Percentiles rank a stretch among this genome's conserved stretches.
phyloP scores from a whole-genome alignment of 2,329 filamentous ascomycete species.

The Ambrosiella beaveri region DNA sequence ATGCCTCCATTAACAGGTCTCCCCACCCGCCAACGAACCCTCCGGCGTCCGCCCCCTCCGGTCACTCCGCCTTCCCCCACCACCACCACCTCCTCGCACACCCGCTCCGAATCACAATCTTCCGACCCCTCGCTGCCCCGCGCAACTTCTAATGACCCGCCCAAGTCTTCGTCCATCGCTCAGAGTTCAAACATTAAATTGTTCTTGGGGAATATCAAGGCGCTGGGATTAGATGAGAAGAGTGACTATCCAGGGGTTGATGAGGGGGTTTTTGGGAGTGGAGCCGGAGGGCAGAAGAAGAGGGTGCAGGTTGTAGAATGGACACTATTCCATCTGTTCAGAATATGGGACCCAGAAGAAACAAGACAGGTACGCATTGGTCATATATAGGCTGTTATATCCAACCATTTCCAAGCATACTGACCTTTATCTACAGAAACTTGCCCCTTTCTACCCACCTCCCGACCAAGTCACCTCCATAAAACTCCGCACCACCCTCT shows the following conservation, averaged over 20 bases:
- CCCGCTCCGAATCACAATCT: neutral
- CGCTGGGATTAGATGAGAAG: constrained; percentile 61
- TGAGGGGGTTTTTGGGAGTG: constrained; percentile 47
- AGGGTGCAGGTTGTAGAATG: constrained; percentile 74
- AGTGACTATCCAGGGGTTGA: constrained; percentile 69
- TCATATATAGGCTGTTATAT: neutral
- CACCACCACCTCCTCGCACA: constrained; percentile 1
- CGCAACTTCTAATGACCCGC: neutral
- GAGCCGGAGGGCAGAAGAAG: constrained; percentile 54
- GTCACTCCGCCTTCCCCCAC: neutral
- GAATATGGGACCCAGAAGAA: constrained; percentile 63
- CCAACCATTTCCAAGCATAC: neutral
- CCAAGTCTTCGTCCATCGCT: neutral
- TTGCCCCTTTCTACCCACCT: constrained; percentile 80
- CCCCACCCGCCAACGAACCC: neutral
- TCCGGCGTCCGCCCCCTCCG: neutral
- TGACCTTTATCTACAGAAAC: constrained; percentile 39
- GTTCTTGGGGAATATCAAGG: constrained; percentile 68
- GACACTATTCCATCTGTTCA: constrained; percentile 75
- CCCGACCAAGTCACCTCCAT: constrained; percentile 78
- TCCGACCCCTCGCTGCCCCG: neutral
- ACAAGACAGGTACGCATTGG: constrained; percentile 43
- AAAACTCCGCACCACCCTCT: constrained; percentile 71
- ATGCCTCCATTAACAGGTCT: neutral
- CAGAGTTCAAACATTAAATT: constrained; percentile 35